A percentile compares a stretch with the other conserved stretches of the same genome.
Conservation (phyloP, 1,139 yeast species). For the Diutina pseudorugosa region DNA sequence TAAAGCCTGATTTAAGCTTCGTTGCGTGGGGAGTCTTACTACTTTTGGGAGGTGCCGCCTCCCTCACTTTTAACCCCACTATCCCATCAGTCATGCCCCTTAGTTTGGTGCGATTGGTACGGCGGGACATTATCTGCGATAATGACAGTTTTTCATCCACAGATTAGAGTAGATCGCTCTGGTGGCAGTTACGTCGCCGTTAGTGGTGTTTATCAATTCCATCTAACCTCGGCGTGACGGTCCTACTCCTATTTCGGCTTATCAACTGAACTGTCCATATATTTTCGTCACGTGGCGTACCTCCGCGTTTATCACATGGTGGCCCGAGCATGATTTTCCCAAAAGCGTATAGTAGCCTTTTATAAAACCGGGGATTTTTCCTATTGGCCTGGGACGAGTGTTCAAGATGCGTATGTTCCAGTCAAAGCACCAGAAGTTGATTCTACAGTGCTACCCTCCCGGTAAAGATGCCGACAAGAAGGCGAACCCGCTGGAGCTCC, state of each 20-base stretch:
- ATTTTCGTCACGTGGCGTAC: not conserved
- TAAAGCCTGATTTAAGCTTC: not conserved
- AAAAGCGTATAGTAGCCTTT: not conserved
- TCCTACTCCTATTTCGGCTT: not conserved
- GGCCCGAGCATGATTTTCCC: not conserved
- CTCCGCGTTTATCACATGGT: not conserved
- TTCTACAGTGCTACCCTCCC: constrained; percentile 86
- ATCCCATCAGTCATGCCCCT: not conserved
- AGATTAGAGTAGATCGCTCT: no score
- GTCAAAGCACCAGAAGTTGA: constrained; percentile 83
- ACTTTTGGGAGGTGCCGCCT: not conserved
- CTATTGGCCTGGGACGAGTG: not conserved
- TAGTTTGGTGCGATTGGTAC: no score
- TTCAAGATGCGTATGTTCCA: constrained; percentile 10
- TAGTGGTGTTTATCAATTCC: no score
- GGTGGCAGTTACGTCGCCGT: no score
- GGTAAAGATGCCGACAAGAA: constrained; percentile 78
- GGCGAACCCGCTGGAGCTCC: constrained; percentile 85
- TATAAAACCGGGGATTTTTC: not conserved
- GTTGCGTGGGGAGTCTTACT: not conserved
- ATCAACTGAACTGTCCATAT: not conserved
- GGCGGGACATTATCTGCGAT: no score
- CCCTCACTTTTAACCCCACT: not conserved
- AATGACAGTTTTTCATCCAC: no score
- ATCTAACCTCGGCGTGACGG: not conserved